phyloP scores from a whole-genome alignment of 225 moss, liverwort and hornwort species.

The Marchantia paleacea region DNA sequence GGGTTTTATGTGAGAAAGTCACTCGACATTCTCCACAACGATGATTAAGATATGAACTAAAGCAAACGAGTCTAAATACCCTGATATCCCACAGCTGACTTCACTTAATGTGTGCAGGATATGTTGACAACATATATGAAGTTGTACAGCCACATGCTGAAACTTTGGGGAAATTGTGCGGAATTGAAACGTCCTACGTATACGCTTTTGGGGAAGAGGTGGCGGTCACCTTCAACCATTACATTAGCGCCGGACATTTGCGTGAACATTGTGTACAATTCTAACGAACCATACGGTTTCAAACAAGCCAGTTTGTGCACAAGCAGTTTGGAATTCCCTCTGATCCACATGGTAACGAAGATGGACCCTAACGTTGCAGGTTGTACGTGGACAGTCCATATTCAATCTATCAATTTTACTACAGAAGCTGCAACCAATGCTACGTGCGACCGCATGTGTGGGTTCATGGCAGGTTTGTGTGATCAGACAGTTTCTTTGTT shows the following conservation, averaged over 20 bases:
- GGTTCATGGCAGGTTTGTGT: slow-evolving; percentile 33
- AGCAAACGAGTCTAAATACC: too few relatives aligned
- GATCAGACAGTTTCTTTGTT: neutral
- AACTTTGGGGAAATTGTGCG: slow-evolving; percentile 26
- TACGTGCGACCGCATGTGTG: slow-evolving; percentile 28
- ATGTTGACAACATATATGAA: slow-evolving; percentile 24
- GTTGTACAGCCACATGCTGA: slow-evolving; percentile 34
- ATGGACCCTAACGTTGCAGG: neutral
- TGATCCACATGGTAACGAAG: neutral
- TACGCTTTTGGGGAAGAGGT: slow-evolving; percentile 37
- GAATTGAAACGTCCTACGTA: slow-evolving; percentile 19
- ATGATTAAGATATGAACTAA: too few relatives aligned
- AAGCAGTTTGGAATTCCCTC: too few relatives aligned
- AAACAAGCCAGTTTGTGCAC: too few relatives aligned
- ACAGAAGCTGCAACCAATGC: slow-evolving; percentile 37
- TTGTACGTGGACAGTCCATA: slow-evolving; percentile 33
- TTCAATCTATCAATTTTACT: slow-evolving; percentile 27
- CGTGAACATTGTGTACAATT: too few relatives aligned
- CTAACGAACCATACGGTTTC: too few relatives aligned
- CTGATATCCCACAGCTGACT: neutral
- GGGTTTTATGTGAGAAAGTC: neutral
- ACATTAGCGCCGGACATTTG: neutral
- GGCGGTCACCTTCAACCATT: neutral
- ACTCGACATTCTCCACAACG: neutral
- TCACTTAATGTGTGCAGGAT: slow-evolving; percentile 15